Conservation (phyloP, 1,284 basidiomycete species). For the Thecaphora thlaspeos region DNA sequence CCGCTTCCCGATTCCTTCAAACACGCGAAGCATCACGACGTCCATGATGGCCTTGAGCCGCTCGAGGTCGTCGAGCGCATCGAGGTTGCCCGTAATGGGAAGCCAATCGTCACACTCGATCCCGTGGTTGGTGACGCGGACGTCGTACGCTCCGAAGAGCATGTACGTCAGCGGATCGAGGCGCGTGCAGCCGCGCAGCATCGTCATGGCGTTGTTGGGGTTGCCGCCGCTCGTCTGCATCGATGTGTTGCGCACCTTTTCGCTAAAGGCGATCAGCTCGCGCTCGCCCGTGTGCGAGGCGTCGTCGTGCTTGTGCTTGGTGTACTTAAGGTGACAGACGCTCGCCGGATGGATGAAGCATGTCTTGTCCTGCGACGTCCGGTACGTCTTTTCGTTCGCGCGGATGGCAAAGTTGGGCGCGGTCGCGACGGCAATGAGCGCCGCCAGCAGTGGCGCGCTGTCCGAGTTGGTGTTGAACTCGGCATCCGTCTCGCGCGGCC, state of each 20-base stretch:
- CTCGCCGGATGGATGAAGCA: slow-evolving; percentile 79
- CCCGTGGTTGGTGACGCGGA: slow-evolving; percentile 60
- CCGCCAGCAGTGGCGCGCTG: slow-evolving; percentile 77
- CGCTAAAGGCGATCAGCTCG: slow-evolving; percentile 79
- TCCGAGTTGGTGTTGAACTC: slow-evolving; percentile 65
- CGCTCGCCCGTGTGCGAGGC: slow-evolving; percentile 63
- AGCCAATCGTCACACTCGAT: slow-evolving; percentile 85
- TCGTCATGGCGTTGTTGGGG: slow-evolving; percentile 65
- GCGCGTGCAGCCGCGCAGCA: slow-evolving; percentile 67
- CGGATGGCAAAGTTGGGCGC: slow-evolving; percentile 93
- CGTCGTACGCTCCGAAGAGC: slow-evolving; percentile 83
- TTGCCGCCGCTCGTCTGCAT: slow-evolving; percentile 58
- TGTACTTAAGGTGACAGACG: slow-evolving; percentile 75
- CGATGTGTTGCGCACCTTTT: slow-evolving; percentile 78
- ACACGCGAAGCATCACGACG: slow-evolving; percentile 82
- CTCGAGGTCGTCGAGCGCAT: slow-evolving; percentile 78
- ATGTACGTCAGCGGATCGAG: slow-evolving; percentile 88
- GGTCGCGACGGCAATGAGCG: slow-evolving; percentile 78
- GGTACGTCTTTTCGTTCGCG: slow-evolving; percentile 70
- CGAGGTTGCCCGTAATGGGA: slow-evolving; percentile 72
- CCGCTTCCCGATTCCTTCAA: slow-evolving; percentile 67
- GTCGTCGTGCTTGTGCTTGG: slow-evolving; percentile 60
- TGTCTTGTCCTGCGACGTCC: slow-evolving; percentile 85
- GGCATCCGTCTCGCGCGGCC: slow-evolving; percentile 61
- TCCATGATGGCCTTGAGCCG: slow-evolving; percentile 81